A percentile compares a stretch with the other conserved stretches of the same genome.
Evolutionary conservation across 352 stramenopile genomes (phyloP).

Genomic region (Pythium sukuiense): DNA sequence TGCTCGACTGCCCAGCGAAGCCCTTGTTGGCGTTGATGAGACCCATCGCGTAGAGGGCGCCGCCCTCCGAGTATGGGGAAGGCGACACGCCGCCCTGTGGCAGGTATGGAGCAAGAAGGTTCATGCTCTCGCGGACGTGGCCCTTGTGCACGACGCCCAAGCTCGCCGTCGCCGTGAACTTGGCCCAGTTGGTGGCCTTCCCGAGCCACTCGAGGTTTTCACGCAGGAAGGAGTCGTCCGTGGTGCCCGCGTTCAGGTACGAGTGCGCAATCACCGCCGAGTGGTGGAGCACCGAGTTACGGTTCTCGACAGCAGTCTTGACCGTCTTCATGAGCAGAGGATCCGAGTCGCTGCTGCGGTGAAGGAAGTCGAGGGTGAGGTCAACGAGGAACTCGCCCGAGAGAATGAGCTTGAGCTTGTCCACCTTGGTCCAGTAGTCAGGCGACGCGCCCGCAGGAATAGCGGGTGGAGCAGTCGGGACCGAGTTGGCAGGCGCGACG

Average conservation of each 20-base stretch:
- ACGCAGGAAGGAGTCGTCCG: slow-evolving; percentile 96
- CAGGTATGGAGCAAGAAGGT: slow-evolving; percentile 97
- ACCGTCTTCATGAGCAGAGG: slow-evolving; percentile 93
- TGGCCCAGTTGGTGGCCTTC: slow-evolving; percentile 99
- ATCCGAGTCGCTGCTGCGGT: slow-evolving; percentile 90
- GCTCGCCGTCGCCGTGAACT: slow-evolving; percentile 98
- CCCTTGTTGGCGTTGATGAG: slow-evolving; percentile 98
- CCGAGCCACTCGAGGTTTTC: slow-evolving; percentile 99
- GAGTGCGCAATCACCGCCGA: slow-evolving; percentile 96
- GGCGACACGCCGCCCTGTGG: slow-evolving; percentile 84
- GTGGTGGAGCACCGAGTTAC: slow-evolving; percentile 98
- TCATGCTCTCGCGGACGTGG: slow-evolving; percentile 98
- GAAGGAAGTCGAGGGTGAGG: slow-evolving; percentile 93
- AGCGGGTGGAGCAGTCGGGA: slow-evolving; percentile 25
- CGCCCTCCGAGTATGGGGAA: slow-evolving; percentile 97
- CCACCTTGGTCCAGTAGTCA: slow-evolving; percentile 82
- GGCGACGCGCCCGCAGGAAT: slow-evolving; percentile 46
- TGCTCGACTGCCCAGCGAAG: slow-evolving; percentile 79
- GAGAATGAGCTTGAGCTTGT: slow-evolving; percentile 88
- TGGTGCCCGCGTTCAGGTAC: slow-evolving; percentile 98
- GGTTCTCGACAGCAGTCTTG: slow-evolving; percentile 92
- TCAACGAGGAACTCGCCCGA: slow-evolving; percentile 91
- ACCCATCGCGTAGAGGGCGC: slow-evolving; percentile 97
- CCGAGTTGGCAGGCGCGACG: slow-evolving; percentile 21
- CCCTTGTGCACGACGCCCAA: slow-evolving; percentile 98